phyloP scores from a whole-genome alignment of 2,329 filamentous ascomycete species.

The Ceratocystis albifundus region DNA sequence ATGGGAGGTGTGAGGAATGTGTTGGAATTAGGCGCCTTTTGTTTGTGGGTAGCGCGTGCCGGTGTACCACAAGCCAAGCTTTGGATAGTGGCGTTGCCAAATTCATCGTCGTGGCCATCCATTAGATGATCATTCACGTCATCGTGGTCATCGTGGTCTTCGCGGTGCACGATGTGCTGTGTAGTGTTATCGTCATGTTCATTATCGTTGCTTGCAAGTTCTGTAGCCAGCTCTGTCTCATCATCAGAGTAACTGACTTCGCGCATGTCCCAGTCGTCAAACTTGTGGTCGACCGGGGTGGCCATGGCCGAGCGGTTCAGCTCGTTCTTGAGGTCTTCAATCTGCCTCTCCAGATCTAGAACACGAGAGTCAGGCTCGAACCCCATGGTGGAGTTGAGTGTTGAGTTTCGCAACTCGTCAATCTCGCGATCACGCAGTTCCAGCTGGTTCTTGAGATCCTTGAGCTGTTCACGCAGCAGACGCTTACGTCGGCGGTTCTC shows the following conservation, averaged over 20 bases:
- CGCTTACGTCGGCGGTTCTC: conserved; percentile 36
- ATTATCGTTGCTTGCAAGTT: conserved; percentile 14
- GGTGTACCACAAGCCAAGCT: conserved; percentile 44
- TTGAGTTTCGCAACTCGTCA: conserved; percentile 40
- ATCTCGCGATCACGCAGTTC: conserved; percentile 43
- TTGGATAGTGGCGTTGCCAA: conserved; percentile 41
- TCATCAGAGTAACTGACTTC: conserved; percentile 11
- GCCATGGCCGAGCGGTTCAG: conserved; percentile 26
- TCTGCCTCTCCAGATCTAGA: conserved; percentile 34
- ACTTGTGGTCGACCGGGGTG: conserved; percentile 18
- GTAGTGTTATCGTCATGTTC: conserved; percentile 26
- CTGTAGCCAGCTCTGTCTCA: conserved; percentile 17
- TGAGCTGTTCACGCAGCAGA: conserved; percentile 38
- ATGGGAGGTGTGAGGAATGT: conserved; percentile 47
- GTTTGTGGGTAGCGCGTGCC: conserved; percentile 29
- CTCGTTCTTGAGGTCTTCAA: conserved; percentile 31
- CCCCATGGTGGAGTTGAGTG: conserved; percentile 39
- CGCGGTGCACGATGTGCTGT: conserved; percentile 19
- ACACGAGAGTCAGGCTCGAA: conserved; percentile 27
- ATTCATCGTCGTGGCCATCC: conserved; percentile 30
- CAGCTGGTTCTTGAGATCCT: conserved; percentile 39
- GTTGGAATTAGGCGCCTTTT: neutral
- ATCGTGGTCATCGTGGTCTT: conserved; percentile 30
- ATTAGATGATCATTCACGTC: conserved; percentile 27
- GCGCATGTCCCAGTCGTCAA: conserved; percentile 15